phyloP scores from a whole-genome alignment of 176 grass and related monocot genomes.

The Luzula sylvatica region DNA sequence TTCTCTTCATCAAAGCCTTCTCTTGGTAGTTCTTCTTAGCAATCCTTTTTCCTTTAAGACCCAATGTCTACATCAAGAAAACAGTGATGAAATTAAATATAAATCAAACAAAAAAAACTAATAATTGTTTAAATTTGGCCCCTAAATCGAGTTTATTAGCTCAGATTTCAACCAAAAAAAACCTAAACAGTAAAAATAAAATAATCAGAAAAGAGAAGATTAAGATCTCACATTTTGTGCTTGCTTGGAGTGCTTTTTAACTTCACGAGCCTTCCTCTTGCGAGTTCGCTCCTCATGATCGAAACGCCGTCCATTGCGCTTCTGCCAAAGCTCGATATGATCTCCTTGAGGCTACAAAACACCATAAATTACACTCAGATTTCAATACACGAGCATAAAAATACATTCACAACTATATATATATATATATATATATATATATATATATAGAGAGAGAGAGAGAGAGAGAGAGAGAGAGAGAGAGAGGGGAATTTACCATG shows the following conservation, averaged over 20 bases:
- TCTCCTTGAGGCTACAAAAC: conserved; percentile 75
- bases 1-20: conserved; percentile 92
- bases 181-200: not conserved
- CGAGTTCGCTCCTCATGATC: conserved; percentile 73
- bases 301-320: conserved; percentile 63
- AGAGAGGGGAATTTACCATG: conserved; percentile 7
- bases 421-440: no score
- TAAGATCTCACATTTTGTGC: conserved; percentile 39
- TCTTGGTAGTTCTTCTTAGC: conserved; percentile 80
- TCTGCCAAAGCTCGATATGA: conserved; percentile 69
- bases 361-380: not conserved
- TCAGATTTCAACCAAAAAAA: not conserved
- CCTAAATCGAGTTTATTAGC: not conserved
- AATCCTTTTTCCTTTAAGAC: conserved; percentile 82
- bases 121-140: not conserved
- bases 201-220: not conserved
- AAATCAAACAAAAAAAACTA: not conserved
- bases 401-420: no score
- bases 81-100: not conserved
- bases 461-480: not conserved
- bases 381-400: not conserved
- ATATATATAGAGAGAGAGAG: no score
- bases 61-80: conserved; percentile 31
- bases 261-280: conserved; percentile 68
- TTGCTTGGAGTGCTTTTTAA: conserved; percentile 40